Evolutionary conservation across 352 stramenopile genomes (phyloP).

Genomic region (Globisporangium apiculatum): DNA sequence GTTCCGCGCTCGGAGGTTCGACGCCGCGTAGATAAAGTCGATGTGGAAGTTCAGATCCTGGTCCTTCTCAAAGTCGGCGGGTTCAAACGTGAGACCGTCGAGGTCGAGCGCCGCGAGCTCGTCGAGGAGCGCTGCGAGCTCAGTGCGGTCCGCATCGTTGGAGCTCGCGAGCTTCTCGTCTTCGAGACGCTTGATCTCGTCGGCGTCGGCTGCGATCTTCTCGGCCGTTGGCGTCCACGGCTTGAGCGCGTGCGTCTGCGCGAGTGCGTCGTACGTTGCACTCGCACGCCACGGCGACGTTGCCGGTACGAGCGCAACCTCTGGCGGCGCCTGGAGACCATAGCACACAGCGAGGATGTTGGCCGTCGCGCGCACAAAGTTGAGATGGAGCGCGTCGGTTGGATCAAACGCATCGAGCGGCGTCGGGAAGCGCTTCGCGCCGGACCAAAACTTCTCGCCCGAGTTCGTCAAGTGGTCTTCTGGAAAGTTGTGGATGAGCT

Average conservation of each 20-base stretch:
- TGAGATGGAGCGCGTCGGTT: constrained; percentile 54
- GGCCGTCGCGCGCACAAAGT: constrained; percentile 72
- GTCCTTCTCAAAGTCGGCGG: constrained; percentile 97
- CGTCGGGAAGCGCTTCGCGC: constrained; percentile 78
- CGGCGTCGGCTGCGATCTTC: constrained; percentile 68
- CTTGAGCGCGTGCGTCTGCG: constrained; percentile 27
- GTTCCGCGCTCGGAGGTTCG: constrained; percentile 93
- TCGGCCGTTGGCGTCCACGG: constrained; percentile 69
- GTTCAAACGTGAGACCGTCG: constrained; percentile 53
- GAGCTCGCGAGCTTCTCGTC: constrained; percentile 61
- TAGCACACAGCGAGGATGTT: constrained; percentile 81
- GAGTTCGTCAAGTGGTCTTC: constrained; percentile 80
- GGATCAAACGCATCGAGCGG: constrained; percentile 55
- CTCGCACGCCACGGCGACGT: constrained; percentile 83
- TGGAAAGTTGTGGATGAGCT: constrained; percentile 81
- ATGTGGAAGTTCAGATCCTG: constrained; percentile 95
- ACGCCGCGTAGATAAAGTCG: constrained; percentile 96
- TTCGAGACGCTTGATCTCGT: constrained; percentile 59
- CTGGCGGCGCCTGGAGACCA: constrained; percentile 59
- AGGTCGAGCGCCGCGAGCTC: constrained; percentile 60
- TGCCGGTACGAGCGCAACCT: constrained; percentile 56
- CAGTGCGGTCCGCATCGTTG: constrained; percentile 51
- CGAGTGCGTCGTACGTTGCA: constrained; percentile 54
- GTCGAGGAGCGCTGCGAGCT: constrained; percentile 62
- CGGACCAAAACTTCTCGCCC: constrained; percentile 80